phyloP scores from a whole-genome alignment of 1,139 yeast genomes.

The Yamadazyma oceani region DNA sequence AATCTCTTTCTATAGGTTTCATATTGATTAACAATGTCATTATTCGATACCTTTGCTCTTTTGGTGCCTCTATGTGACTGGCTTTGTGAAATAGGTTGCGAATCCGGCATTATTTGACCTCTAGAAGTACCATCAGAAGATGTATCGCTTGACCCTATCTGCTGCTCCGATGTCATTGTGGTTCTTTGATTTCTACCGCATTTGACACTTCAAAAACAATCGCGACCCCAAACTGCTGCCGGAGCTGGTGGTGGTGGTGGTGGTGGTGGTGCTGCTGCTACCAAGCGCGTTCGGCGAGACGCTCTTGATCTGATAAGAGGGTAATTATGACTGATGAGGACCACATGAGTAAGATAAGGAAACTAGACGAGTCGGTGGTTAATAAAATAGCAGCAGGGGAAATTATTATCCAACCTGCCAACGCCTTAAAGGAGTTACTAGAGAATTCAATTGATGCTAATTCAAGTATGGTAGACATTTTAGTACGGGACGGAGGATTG shows the following conservation, averaged over 20 bases:
- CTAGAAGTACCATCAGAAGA: too few species aligned
- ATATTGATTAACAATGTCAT: constrained; percentile 19
- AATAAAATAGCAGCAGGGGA: constrained; percentile 97
- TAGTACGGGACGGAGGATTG: constrained; percentile 56
- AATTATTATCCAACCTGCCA: constrained; percentile 89
- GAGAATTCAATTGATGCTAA: constrained; percentile 58
- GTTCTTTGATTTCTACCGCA: background rate
- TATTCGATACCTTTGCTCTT: constrained; percentile 6
- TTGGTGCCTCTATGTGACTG: background rate
- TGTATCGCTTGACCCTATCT: too few species aligned
- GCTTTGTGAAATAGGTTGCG: background rate
- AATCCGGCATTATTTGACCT: too few species aligned
- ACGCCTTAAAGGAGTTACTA: constrained; percentile 58
- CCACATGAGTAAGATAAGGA: constrained; percentile 22
- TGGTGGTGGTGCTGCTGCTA: too few species aligned
- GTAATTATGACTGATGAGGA: background rate
- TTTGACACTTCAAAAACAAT: background rate
- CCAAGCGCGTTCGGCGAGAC: too few species aligned
- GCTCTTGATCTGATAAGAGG: too few species aligned
- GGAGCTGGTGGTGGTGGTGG: too few species aligned
- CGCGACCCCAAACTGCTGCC: background rate
- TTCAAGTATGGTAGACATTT: constrained; percentile 47
- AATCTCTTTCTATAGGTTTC: constrained; percentile 21
- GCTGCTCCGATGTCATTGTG: background rate
- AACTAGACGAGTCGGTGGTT: constrained; percentile 67